phyloP scores from a whole-genome alignment of 257 asterid genomes.

The Rhazya stricta region DNA sequence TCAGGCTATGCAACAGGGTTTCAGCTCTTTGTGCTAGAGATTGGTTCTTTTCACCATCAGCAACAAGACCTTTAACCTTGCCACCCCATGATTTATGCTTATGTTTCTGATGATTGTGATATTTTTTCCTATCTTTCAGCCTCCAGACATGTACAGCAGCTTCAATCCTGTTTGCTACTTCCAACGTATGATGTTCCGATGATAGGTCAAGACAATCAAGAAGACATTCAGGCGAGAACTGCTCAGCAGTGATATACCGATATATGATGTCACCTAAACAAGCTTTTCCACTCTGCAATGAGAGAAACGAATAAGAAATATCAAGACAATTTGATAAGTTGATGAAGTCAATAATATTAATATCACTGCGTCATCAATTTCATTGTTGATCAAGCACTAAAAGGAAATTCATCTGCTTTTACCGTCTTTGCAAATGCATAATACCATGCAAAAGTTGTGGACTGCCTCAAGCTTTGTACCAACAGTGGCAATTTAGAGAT shows the following conservation, averaged over 20 bases:
- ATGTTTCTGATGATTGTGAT: slow-evolving; percentile 45
- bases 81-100: slow-evolving; percentile 79
- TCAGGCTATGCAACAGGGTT: slow-evolving; percentile 61
- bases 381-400: background rate
- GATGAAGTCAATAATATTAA: background rate
- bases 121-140: slow-evolving; percentile 63
- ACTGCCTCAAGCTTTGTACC: background rate
- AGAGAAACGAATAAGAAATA: slow-evolving; percentile 7
- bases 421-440: background rate
- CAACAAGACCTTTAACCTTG: slow-evolving; percentile 71
- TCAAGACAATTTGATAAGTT: background rate
- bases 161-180: slow-evolving; percentile 81
- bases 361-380: background rate
- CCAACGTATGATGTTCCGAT: slow-evolving; percentile 81
- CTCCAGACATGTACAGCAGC: slow-evolving; percentile 88
- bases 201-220: slow-evolving; percentile 88
- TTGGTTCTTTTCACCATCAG: slow-evolving; percentile 60
- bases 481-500: background rate
- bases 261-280: slow-evolving; percentile 85
- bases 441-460: background rate
- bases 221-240: slow-evolving; percentile 81
- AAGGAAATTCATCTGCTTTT: background rate
- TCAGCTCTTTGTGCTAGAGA: slow-evolving; percentile 75
- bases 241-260: slow-evolving; percentile 75
- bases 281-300: slow-evolving; percentile 75